Evolutionary conservation across 176 grass and related monocot genomes (phyloP).

Genomic region (Carex littledalei): DNA sequence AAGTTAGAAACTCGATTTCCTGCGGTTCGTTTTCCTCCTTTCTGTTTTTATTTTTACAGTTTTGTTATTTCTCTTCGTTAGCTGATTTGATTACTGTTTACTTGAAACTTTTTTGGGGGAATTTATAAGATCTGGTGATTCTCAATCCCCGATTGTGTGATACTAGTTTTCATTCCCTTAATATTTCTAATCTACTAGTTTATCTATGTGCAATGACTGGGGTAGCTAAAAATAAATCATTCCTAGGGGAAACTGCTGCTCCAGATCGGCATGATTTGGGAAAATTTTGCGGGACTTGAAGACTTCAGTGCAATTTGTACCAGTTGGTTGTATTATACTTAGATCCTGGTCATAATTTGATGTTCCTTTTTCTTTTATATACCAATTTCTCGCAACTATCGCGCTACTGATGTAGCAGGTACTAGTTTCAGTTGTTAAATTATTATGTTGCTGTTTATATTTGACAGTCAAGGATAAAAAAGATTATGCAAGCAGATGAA

Average conservation of each 20-base stretch:
- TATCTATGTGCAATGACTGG: not conserved
- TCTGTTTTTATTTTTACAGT: not conserved
- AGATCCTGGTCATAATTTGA: not conserved
- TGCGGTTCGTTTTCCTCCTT: constrained; percentile 47
- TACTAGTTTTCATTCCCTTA: not conserved
- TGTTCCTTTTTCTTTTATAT: not conserved
- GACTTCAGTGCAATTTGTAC: not conserved
- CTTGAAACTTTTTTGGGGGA: not conserved
- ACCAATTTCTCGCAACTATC: not conserved
- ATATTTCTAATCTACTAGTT: not conserved
- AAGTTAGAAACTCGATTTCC: constrained; percentile 98
- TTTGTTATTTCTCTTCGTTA: constrained; percentile 12
- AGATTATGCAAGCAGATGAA: constrained; percentile 99
- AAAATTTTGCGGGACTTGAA: not conserved
- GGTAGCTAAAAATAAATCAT: not conserved
- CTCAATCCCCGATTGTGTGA: not conserved
- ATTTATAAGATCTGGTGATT: constrained; percentile 24
- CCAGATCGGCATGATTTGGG: not conserved
- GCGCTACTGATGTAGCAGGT: not conserved
- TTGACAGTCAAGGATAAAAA: constrained; percentile 86
- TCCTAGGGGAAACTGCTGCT: not conserved
- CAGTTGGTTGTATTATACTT: not conserved
- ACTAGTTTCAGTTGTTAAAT: not conserved
- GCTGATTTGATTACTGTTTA: not conserved
- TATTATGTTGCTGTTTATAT: not conserved